Conservation (phyloP, 441 rosid species). For the Biscutella auriculata region DNA sequence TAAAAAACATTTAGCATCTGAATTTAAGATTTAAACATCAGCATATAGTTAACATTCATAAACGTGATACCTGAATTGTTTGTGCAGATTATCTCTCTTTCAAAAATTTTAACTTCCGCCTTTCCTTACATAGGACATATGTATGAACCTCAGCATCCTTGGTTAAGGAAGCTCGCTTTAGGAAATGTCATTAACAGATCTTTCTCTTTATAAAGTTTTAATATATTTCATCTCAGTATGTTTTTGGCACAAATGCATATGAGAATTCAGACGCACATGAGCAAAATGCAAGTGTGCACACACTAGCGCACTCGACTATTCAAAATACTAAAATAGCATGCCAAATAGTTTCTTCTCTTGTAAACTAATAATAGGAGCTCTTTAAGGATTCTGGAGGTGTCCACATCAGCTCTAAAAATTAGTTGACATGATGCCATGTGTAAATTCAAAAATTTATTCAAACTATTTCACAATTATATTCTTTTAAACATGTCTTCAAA, state of each 20-base stretch:
- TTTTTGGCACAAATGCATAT: not conserved
- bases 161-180: not conserved
- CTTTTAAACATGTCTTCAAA: no score
- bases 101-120: not conserved
- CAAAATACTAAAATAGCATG: not conserved
- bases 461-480: no score
- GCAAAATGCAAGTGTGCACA: no score
- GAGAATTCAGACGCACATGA: not conserved
- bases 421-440: no score
- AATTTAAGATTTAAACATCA: no score
- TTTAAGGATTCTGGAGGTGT: no score
- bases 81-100: not conserved
- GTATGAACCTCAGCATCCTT: not conserved
- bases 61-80: not conserved
- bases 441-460: no score
- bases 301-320: not conserved
- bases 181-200: not conserved
- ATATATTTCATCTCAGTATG: not conserved
- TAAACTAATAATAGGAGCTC: no score
- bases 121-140: not conserved
- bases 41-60: not conserved
- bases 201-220: not conserved
- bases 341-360: not conserved
- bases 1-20: no score
- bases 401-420: no score